Evolutionary conservation across 345 rosid genomes (phyloP), one percentile per base, ranked within the genome.

Genomic region (Gossypium stocksii): DNA sequence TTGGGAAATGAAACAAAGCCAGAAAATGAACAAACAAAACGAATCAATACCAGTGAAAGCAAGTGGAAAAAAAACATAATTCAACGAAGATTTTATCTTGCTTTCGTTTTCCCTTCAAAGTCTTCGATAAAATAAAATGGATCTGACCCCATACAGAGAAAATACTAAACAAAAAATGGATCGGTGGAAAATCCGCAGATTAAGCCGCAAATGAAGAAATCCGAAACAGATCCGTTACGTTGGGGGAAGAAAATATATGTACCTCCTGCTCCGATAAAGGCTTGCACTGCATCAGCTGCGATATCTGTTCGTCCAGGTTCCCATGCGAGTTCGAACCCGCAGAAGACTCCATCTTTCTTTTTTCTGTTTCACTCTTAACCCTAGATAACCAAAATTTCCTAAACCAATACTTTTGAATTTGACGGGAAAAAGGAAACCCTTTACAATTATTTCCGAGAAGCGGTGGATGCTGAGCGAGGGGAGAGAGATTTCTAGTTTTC

Each of bases 221-320:
- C 34, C 34, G 9, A 49, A 49, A 68, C 45, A 68, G 44, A 68
- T 68, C 9, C 9, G 61, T 57, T 57, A 34, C 41, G 7, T 34
- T 34, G 41, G 41, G 41, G 41, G 41, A 34, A 34, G 41, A 34
- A 34, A 34, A 34, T 34, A 34, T 34, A 5, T 34, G 41, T 67
- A 83, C 88, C 85, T 86, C 86, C 71, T 81, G 85, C 60, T 87
- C 88, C 5, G 88, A 85, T 23, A 87, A 79, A 60, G 90, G 90
- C 75, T 82, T 87, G 88, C 90, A 87, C 86, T 87, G 88, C 85
- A 85, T 83, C 51, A 87, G 87, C 83, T 85, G 88, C 46, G 71
- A 41, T 80, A 87, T 87, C 82, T 87, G 86, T 77, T 87, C 87
- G 65, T 87, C 88, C 38, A 87, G 85, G 68, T 76, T 83, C 20